Evolutionary conservation across 495 filamentous ascomycete species (phyloP).

Genomic region (Massariosphaeria phaeospora): DNA sequence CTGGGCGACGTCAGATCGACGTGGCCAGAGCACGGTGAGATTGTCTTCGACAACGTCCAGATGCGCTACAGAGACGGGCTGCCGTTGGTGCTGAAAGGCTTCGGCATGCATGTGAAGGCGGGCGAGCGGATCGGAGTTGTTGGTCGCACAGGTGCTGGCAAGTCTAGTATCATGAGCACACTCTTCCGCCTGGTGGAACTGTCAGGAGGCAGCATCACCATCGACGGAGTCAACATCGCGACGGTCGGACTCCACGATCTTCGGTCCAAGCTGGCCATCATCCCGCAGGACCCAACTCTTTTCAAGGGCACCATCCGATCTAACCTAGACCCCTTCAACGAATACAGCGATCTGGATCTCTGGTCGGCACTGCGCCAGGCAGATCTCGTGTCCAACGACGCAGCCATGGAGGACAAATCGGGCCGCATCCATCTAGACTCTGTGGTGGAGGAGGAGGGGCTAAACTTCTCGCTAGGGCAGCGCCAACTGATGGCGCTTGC

Average conservation of each 20-base stretch:
- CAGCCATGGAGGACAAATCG: constrained; percentile 43
- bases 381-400: constrained; percentile 61
- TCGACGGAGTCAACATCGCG: constrained; percentile 86
- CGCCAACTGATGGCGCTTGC: constrained; percentile 93
- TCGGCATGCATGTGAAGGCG: constrained; percentile 70
- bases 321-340: constrained; percentile 88
- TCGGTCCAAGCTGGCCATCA: constrained; percentile 83
- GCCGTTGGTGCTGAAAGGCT: constrained; percentile 74
- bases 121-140: constrained; percentile 93
- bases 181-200: constrained; percentile 89
- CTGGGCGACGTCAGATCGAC: constrained; percentile 56
- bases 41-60: constrained; percentile 75
- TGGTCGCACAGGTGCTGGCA: constrained; percentile 89
- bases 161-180: constrained; percentile 89
- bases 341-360: constrained; percentile 80
- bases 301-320: constrained; percentile 87
- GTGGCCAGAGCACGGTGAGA: constrained; percentile 84
- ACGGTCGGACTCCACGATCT: constrained; percentile 81
- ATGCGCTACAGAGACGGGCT: constrained; percentile 86
- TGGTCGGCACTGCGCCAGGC: constrained; percentile 82
- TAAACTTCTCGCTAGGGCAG: constrained; percentile 96
- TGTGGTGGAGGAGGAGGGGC: constrained; percentile 83
- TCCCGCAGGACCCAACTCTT: constrained; percentile 92
- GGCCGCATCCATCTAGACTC: constrained; percentile 75
- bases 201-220: constrained; percentile 73